phyloP scores from a whole-genome alignment of 1,284 basidiomycete species.

The Pholiota adiposa region DNA sequence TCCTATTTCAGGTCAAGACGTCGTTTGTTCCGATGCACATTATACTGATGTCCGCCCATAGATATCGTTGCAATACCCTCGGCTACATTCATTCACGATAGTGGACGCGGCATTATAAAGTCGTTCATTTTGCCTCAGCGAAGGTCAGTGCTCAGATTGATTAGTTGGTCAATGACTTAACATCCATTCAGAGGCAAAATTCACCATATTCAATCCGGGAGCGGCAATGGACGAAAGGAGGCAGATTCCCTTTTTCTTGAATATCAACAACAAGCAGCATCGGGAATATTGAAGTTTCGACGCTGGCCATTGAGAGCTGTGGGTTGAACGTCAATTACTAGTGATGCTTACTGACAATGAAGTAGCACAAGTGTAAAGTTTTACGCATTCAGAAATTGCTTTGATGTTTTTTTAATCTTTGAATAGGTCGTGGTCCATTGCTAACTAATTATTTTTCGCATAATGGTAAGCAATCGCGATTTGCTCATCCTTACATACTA shows the following conservation, averaged over 20 bases:
- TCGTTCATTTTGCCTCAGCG: constrained; percentile 53
- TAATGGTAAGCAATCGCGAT: constrained; percentile 55
- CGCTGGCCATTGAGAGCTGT: constrained; percentile 71
- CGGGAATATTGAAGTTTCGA: constrained; percentile 60
- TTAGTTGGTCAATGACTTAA: neutral
- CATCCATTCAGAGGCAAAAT: constrained; percentile 57
- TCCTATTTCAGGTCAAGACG: constrained; percentile 28
- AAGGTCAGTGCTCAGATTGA: constrained; percentile 39
- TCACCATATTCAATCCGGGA: constrained; percentile 56
- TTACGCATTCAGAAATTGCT: neutral
- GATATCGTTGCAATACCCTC: constrained; percentile 34
- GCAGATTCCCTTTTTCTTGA: constrained; percentile 60
- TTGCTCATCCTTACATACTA: no score
- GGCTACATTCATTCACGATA: constrained; percentile 29
- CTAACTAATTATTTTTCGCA: constrained; percentile 84
- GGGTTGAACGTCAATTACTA: constrained; percentile 28
- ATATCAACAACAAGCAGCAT: constrained; percentile 66
- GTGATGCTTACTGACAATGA: neutral
- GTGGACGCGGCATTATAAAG: constrained; percentile 35
- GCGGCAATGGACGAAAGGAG: constrained; percentile 40
- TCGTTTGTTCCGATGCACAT: neutral
- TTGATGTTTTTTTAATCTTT: constrained; percentile 10
- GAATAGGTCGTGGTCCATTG: constrained; percentile 64
- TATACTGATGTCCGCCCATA: constrained; percentile 15
- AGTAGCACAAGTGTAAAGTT: constrained; percentile 64